These are phyloP conservation scores for Hibiscus trionum DNA, from an alignment of 345 rosid species.

Conservation along the genomic window DNA sequence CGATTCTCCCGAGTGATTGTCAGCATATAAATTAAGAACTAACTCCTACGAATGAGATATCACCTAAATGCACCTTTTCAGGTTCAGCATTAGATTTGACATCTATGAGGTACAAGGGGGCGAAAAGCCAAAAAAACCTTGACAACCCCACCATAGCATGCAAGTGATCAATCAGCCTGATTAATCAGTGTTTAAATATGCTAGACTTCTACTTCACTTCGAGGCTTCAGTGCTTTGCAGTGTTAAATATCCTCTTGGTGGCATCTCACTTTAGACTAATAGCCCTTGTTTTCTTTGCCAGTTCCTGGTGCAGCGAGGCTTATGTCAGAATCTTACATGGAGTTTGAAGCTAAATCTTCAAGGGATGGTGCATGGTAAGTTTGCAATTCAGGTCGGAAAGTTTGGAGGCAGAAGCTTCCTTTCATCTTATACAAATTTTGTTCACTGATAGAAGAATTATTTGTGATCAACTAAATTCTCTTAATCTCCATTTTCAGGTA, in stretches of 20 bases:
- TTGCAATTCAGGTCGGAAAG: constrained; percentile 8
- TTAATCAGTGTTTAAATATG: not conserved
- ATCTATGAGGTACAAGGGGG: not conserved
- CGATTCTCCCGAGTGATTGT: not conserved
- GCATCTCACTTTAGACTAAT: constrained; percentile 10
- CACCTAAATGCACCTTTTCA: not conserved
- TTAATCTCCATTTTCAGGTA: constrained; percentile 39
- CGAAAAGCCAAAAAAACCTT: not conserved
- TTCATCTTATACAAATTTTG: not conserved
- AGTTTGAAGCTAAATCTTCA: constrained; percentile 93
- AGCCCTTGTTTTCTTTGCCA: constrained; percentile 6
- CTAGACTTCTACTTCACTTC: not conserved
- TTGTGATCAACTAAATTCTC: not conserved
- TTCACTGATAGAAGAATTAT: not conserved
- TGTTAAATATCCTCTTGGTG: not conserved
- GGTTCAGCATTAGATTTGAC: not conserved
- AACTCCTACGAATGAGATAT: not conserved
- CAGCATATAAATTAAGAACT: not conserved
- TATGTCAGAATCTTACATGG: constrained; percentile 63
- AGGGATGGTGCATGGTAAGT: constrained; percentile 98
- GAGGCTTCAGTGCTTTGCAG: not conserved
- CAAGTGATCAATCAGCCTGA: not conserved
- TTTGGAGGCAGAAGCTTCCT: constrained; percentile 2
- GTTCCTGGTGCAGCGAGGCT: constrained; percentile 49
- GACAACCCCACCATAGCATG: not conserved